Evolutionary conservation across 352 stramenopile species (phyloP), one percentile per base, ranked within the genome.

Genomic region (Blastocystis sp.): DNA sequence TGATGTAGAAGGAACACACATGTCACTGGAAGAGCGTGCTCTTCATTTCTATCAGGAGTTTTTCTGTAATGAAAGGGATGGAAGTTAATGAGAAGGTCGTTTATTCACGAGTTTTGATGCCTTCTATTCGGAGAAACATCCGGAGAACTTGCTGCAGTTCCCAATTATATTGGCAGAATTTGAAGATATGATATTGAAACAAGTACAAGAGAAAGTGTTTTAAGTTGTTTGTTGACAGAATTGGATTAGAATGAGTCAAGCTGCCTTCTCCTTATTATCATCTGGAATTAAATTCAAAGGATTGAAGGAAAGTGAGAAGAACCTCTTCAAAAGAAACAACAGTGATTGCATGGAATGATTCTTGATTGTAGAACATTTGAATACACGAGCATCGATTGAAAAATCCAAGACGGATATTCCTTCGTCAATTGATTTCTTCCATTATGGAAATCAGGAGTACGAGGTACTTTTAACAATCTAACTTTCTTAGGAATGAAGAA

Each of bases 21-120:
- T 78, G 65, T 52, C 19, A n/a, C 77, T 59, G 49, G 77, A 87
- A 39, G 59, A 74, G 16, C 16, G 77, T 6, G 77, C 77, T 4
- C 56, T 87, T 5, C 67, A 87, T 29, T 87, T 78, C 65, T 87
- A 78, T 46, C 77, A 87, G 65, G 77, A 87, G 43, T 77, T 87
- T 21, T 87, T 87, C 49, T 87, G 1, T 61, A 32, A 61, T 7
- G 12, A 5, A 61, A 32, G 27, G 3, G 3, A 61, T n/a, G 3
- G 3, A 14, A 32, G 27, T 32, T 61, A 32, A 61, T 32, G 3
- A 12, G 19, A 32, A 61, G 54, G 63, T 39, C 5, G 77, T 19
- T 35, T 61, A 27, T 87, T 87, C 29, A 78, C 52, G 9, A 16
- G 37, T 12, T 87, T 87, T 63, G 65, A 87, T 51, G 19, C 59